phyloP scores from a whole-genome alignment of 2,329 filamentous ascomycete genomes.

The Paramyrothecium roridum region DNA sequence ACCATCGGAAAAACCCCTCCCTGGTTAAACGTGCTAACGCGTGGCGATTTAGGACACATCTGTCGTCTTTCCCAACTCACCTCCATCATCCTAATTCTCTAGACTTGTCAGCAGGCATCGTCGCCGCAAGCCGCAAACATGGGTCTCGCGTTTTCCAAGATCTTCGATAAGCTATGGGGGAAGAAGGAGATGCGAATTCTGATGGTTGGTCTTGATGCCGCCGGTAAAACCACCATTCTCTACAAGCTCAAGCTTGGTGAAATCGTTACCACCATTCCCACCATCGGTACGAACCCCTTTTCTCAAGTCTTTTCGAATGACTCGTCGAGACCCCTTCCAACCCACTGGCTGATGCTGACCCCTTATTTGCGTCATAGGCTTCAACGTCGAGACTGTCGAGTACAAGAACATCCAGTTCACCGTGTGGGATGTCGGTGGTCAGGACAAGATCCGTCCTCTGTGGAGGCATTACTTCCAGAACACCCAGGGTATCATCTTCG shows the following conservation, averaged over 20 bases:
- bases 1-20: not conserved
- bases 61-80: constrained; percentile 1
- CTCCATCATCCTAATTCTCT: constrained; percentile 19
- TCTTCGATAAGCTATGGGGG: constrained; percentile 94
- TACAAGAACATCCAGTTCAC: constrained; percentile 99
- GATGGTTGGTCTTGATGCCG: constrained; percentile 99
- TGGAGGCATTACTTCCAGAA: constrained; percentile 99
- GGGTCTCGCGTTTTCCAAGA: constrained; percentile 96
- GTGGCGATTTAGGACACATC: not conserved
- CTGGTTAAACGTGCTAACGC: not conserved
- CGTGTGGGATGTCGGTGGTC: constrained; percentile 99
- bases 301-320: too few relatives aligned
- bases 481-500: constrained; percentile 99
- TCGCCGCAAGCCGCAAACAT: constrained; percentile 64
- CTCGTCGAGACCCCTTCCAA: constrained; percentile 3
- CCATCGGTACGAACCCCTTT: constrained; percentile 65
- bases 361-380: constrained; percentile 55
- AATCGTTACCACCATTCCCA: constrained; percentile 98
- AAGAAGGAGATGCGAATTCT: constrained; percentile 99
- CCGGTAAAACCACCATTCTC: constrained; percentile 99
- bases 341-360: constrained; percentile 15
- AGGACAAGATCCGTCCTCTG: constrained; percentile 99
- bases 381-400: constrained; percentile 99
- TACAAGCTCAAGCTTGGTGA: constrained; percentile 99
- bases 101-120: constrained; percentile 21